Evolutionary conservation across 2,329 filamentous ascomycete genomes (phyloP).

Genomic region (Mariannaea elegans): DNA sequence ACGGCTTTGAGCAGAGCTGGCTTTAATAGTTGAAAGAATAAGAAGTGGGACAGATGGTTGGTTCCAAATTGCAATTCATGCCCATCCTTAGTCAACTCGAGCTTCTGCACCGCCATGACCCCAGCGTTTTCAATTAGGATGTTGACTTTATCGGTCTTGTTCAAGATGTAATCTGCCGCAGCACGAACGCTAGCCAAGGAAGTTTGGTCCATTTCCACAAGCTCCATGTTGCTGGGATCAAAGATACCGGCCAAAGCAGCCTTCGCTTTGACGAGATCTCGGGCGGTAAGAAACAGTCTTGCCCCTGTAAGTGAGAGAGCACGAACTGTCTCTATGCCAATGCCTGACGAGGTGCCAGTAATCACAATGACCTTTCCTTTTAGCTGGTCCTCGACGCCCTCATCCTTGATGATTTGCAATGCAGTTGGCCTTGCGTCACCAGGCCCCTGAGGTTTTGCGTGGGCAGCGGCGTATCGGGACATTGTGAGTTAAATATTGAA

Average conservation of each 20-base stretch:
- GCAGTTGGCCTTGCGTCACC: conserved; percentile 46
- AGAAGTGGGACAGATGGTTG: conserved; percentile 31
- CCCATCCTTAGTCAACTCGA: conserved; percentile 23
- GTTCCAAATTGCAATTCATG: conserved; percentile 29
- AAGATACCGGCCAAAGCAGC: conserved; percentile 34
- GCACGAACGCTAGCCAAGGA: conserved; percentile 9
- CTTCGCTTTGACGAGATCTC: conserved; percentile 46
- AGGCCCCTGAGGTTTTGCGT: conserved; percentile 33
- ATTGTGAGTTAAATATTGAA: too few species aligned
- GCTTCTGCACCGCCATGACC: conserved; percentile 21
- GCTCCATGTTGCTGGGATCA: not conserved
- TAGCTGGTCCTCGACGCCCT: conserved; percentile 36
- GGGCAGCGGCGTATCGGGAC: conserved; percentile 29
- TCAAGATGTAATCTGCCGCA: not conserved
- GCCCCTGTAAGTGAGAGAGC: conserved; percentile 50
- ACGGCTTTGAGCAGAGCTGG: not conserved
- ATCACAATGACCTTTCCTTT: conserved; percentile 48
- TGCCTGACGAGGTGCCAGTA: conserved; percentile 49
- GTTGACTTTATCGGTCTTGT: conserved; percentile 11
- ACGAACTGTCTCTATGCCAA: conserved; percentile 50
- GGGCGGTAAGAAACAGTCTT: conserved; percentile 46
- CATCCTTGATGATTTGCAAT: conserved; percentile 46
- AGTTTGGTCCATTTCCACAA: conserved; percentile 4
- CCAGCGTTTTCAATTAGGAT: too few species aligned
- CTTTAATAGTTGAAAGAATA: conserved; percentile 22